A percentile compares a stretch with the other conserved stretches of the same genome.
Conservation (phyloP, 1,284 basidiomycete genomes). For the Trametes polyzona region DNA sequence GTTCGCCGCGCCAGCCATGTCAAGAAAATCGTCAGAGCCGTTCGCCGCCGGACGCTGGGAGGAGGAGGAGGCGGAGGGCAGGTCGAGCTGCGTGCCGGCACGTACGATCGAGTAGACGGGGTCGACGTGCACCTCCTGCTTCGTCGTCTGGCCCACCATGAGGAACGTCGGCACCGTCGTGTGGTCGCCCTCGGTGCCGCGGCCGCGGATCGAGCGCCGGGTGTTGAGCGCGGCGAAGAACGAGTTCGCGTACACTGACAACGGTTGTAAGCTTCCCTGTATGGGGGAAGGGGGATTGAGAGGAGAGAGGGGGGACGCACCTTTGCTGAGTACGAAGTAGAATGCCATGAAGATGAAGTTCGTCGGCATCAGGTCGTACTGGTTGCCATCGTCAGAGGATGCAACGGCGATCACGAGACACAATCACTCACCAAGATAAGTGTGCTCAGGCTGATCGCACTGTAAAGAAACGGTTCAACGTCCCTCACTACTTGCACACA, state of each 20-base stretch:
- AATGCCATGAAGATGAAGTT: constrained; percentile 62
- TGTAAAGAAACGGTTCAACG: constrained; percentile 30
- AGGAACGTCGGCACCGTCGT: constrained; percentile 45
- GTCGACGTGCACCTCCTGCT: constrained; percentile 17
- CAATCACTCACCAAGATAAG: constrained; percentile 53
- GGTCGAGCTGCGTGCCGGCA: not conserved
- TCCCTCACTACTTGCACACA: not conserved
- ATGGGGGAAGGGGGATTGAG: not conserved
- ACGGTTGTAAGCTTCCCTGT: not conserved
- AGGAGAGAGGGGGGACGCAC: constrained; percentile 36
- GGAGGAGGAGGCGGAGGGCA: not conserved
- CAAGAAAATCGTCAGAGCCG: constrained; percentile 4
- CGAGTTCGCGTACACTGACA: constrained; percentile 66
- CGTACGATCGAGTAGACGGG: constrained; percentile 20
- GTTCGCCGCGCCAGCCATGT: not conserved
- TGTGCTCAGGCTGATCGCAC: constrained; percentile 59
- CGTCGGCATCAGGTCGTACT: constrained; percentile 59
- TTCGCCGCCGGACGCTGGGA: too few relatives aligned
- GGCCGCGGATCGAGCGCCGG: constrained; percentile 45
- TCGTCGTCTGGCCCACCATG: constrained; percentile 40
- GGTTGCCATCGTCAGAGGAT: not conserved
- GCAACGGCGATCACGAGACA: not conserved
- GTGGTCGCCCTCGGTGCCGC: constrained; percentile 45
- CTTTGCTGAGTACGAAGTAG: constrained; percentile 68
- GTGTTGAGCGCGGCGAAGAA: constrained; percentile 58